These are phyloP conservation scores for Tetrapisispora fleetii DNA, from an alignment of 805 yeast genomes.

Conservation along the genomic window DNA sequence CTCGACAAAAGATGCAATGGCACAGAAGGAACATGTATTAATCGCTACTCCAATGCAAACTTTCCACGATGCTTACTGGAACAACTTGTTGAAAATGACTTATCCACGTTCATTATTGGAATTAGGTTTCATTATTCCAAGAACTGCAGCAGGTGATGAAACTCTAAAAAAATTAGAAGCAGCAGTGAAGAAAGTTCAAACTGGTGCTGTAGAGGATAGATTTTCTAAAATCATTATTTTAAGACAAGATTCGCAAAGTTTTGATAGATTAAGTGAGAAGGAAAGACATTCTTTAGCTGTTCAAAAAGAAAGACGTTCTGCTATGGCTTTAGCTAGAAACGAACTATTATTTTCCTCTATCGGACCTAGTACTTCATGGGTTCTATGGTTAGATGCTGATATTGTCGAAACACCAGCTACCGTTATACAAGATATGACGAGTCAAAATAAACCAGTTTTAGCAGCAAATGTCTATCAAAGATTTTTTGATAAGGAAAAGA, in stretches of 20 bases:
- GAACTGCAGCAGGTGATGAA: slow-evolving; percentile 68
- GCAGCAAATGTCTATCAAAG: slow-evolving; percentile 93
- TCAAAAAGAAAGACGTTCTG: slow-evolving; percentile 80
- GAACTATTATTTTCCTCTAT: slow-evolving; percentile 81
- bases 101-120: slow-evolving; percentile 83
- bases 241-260: slow-evolving; percentile 80
- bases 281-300: slow-evolving; percentile 81
- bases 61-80: slow-evolving; percentile 83
- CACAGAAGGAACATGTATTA: slow-evolving; percentile 72
- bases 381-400: slow-evolving; percentile 93
- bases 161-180: slow-evolving; percentile 64
- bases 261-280: slow-evolving; percentile 67
- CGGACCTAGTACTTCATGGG: slow-evolving; percentile 88
- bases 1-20: slow-evolving; percentile 60
- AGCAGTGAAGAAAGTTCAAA: slow-evolving; percentile 66
- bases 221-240: slow-evolving; percentile 79
- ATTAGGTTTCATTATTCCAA: slow-evolving; percentile 85
- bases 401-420: slow-evolving; percentile 80
- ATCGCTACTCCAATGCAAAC: slow-evolving; percentile 85
- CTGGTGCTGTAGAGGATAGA: slow-evolving; percentile 49
- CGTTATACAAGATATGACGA: slow-evolving; percentile 76
- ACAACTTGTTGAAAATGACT: slow-evolving; percentile 57
- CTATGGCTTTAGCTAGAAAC: slow-evolving; percentile 92
- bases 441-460: slow-evolving; percentile 76
- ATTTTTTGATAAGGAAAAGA: slow-evolving; percentile 49